Evolutionary conservation across 345 rosid species (phyloP), one percentile per base, ranked within the genome.

Genomic region (Garcia nutans): DNA sequence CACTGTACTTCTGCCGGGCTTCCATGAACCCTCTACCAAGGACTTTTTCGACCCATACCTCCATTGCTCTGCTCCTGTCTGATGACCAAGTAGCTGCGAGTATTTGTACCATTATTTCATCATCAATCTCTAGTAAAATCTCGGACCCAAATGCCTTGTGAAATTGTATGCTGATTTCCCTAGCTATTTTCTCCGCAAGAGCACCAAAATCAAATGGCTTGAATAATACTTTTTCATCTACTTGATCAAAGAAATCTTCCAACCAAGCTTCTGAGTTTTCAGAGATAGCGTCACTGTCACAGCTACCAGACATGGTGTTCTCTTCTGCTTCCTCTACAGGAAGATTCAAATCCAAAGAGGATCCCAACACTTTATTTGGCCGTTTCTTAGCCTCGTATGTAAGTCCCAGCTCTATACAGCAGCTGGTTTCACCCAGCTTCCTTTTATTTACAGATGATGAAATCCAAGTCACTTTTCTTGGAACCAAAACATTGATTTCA

Each of bases 321-420:
- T 78, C 86, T 63, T 82, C 89, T 17, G 74, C 79, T 66, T 84
- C 89, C 64, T 85, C 87, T 65, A 88, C 80, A 5, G 92, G 89
- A 70, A 93, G 87, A 80, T 93, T 93, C 68, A 93, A 82, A 74
- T 93, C 97, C 19, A 91, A 82, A 77, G 45, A 74, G 52, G 88
- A 82, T 77, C 87, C 84, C 23, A 66, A 76, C 45, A 70, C 69
- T 72, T 86, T 85, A 62, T 64, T 60, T 8, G 77, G 84, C 73
- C 76, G 83, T 55, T 76, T 71, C 58, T 69, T 75, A 70, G 70
- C 69, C 73, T 75, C 77, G 1, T 61, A 19, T 13, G 13, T 19
- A 45, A 50, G 37, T 52, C 79, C 65, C 62, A 56, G 31, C 59
- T 73, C 79, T 1, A 11, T 26, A 10, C 59, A 68, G 44, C 71